A percentile compares a stretch with the other conserved stretches of the same genome.
Evolutionary conservation across 1,284 basidiomycete species (phyloP).

Genomic region (Singerocomus inundabilis): DNA sequence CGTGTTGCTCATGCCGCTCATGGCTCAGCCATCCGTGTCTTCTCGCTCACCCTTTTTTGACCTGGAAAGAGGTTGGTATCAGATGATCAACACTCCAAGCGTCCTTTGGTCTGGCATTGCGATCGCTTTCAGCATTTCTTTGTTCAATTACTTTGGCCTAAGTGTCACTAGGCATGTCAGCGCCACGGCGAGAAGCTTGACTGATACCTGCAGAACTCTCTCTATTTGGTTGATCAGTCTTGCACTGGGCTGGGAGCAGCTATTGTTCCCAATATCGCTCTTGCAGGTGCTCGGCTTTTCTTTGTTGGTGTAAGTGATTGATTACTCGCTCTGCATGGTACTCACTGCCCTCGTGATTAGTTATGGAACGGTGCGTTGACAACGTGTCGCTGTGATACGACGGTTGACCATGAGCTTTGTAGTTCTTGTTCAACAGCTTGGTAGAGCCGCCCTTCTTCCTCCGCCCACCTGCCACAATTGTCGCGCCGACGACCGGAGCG

Average conservation of each 20-base stretch:
- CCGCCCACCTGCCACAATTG: constrained; percentile 36
- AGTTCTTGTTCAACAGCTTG: constrained; percentile 81
- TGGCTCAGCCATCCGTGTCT: constrained; percentile 55
- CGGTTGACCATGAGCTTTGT: constrained; percentile 19
- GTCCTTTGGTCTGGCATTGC: constrained; percentile 79
- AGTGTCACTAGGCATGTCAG: constrained; percentile 89
- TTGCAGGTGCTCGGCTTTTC: constrained; percentile 89
- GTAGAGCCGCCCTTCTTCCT: constrained; percentile 63
- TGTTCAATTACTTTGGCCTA: constrained; percentile 96
- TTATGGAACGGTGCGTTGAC: constrained; percentile 55
- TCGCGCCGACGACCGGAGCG: constrained; percentile 33
- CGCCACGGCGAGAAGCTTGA: constrained; percentile 85
- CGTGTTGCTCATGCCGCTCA: constrained; percentile 69
- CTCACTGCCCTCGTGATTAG: constrained; percentile 32
- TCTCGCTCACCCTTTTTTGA: constrained; percentile 84
- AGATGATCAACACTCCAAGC: constrained; percentile 78
- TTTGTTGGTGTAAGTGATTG: constrained; percentile 71
- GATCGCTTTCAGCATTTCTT: constrained; percentile 81
- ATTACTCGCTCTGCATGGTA: constrained; percentile 29
- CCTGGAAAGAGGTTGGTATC: constrained; percentile 84
- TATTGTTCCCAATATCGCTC: constrained; percentile 80
- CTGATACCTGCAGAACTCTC: constrained; percentile 95
- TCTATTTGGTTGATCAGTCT: constrained; percentile 90
- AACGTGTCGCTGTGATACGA: neutral
- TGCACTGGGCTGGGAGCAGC: constrained; percentile 87